phyloP scores from a whole-genome alignment of 208 protist species.

The Perkinsela sp. region DNA sequence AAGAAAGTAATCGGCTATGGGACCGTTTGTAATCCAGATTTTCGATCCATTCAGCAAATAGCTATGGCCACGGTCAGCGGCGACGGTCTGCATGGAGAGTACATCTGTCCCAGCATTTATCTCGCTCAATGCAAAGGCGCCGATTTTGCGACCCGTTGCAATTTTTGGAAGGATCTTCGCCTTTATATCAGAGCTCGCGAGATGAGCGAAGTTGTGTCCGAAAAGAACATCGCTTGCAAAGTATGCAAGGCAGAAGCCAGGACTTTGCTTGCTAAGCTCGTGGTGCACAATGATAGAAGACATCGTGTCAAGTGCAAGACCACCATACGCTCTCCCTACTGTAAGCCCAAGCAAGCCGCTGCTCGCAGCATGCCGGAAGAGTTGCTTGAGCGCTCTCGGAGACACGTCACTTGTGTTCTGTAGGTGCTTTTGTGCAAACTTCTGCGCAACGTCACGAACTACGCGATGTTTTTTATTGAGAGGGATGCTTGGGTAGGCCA shows the following conservation, averaged over 20 bases:
- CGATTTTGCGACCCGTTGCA: slow-evolving; percentile 72
- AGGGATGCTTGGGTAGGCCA: too few relatives aligned
- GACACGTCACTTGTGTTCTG: too few relatives aligned
- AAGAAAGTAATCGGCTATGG: slow-evolving; percentile 71
- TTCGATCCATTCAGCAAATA: slow-evolving; percentile 81
- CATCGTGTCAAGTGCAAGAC: slow-evolving; percentile 44
- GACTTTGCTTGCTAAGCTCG: slow-evolving; percentile 37
- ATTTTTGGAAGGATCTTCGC: slow-evolving; percentile 59
- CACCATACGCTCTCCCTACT: slow-evolving; percentile 54
- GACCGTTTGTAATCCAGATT: slow-evolving; percentile 90
- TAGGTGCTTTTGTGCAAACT: too few relatives aligned
- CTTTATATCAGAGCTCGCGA: slow-evolving; percentile 60
- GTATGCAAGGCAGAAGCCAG: slow-evolving; percentile 41
- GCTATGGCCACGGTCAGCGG: slow-evolving; percentile 18
- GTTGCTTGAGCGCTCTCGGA: too few relatives aligned
- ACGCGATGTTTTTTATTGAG: too few relatives aligned
- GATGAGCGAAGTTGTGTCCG: slow-evolving; percentile 40
- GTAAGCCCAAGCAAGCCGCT: slow-evolving; percentile 79
- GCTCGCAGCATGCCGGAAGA: slow-evolving; percentile 73
- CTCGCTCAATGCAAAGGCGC: slow-evolving; percentile 83
- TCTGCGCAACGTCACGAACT: too few relatives aligned
- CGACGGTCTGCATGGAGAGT: slow-evolving; percentile 73
- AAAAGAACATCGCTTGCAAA: slow-evolving; percentile 41
- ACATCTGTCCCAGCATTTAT: slow-evolving; percentile 71
- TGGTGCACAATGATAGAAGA: slow-evolving; percentile 36